Conservation (phyloP, 306 rosid genomes). For the Dryas alaskensis region DNA sequence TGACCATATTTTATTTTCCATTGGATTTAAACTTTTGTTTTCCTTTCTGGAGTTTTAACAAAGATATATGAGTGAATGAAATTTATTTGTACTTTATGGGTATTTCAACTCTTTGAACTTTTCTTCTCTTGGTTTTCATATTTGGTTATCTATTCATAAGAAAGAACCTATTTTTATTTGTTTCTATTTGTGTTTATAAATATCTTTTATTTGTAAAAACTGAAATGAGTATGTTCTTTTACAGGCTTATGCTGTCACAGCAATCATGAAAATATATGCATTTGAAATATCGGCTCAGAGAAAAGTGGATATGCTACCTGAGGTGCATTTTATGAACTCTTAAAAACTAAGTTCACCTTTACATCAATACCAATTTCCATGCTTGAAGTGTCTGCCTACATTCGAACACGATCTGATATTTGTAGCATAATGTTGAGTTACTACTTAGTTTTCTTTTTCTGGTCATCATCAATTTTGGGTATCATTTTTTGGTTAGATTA, state of each 20-base stretch:
- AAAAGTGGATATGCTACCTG: slow-evolving; percentile 73
- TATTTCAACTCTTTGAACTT: not conserved
- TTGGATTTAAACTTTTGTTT: not conserved
- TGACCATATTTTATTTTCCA: too few species aligned
- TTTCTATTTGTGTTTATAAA: not conserved
- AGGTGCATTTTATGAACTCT: slow-evolving; percentile 49
- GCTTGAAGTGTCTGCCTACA: not conserved
- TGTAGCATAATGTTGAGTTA: not conserved
- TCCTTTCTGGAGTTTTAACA: not conserved
- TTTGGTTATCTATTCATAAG: not conserved
- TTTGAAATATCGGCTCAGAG: slow-evolving; percentile 76
- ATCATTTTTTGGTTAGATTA: not conserved
- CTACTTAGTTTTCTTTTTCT: not conserved
- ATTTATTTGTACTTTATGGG: not conserved
- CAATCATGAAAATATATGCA: slow-evolving; percentile 77
- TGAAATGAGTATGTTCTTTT: slow-evolving; percentile 18
- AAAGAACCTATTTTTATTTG: not conserved
- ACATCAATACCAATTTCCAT: not conserved
- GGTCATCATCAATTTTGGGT: not conserved
- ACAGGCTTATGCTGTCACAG: slow-evolving; percentile 88
- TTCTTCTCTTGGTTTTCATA: not conserved
- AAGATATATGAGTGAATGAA: not conserved
- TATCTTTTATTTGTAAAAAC: not conserved
- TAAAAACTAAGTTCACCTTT: not conserved
- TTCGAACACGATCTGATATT: not conserved